Base-by-base conservation (phyloP, 2,329 filamentous ascomycete genomes). In the Pyricularia pennisetigena region DNA sequence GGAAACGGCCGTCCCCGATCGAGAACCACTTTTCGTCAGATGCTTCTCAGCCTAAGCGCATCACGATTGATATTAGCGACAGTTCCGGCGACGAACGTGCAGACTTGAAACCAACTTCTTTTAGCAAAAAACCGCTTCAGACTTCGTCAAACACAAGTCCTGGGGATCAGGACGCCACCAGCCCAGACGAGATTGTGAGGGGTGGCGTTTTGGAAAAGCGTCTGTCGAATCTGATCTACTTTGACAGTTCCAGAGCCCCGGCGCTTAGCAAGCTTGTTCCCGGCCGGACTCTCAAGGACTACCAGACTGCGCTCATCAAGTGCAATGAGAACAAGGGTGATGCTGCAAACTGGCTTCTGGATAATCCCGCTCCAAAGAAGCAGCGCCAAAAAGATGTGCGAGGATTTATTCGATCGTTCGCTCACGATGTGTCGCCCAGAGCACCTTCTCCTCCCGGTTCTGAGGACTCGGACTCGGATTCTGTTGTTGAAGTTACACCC, bases 51-150 rank as follows among this genome's bases (percentile, higher is more conserved):
- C 24, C 57, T 14, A 61, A 61, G 24, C 57, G 57, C 57, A 61
- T 61, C 57, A 61, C 57, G 12, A 61, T 86, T 65, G 79, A 82
- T 20, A 80, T 83, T 68, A 80, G 82, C 2, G 83, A 86, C 68
- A 83, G 85, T 63, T 86, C 83, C 6, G 85, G 87, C 67, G 82
- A 85, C 67, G 84, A 85, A 62, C 82, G 81, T 4, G 83, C 84
- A 61, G 88, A 88, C 57, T 89, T 87, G 24, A 86, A 83, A 16
- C 90, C 88, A 0, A 89, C 90, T 32, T 79, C 79, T 20, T 85
- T 86, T 72, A 79, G 57, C 41, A 70, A 68, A 9, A 57, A 69
- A 4, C 1, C n/a, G n/a, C 57, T 26, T 61, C 57, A 61, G 32
- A 16, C 64, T 24, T 62, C 41, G 32, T 68, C 35, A n/a, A 26